Evolutionary conservation across 306 rosid species (phyloP), one percentile per base, ranked within the genome.

Genomic region (Arachis stenosperma): DNA sequence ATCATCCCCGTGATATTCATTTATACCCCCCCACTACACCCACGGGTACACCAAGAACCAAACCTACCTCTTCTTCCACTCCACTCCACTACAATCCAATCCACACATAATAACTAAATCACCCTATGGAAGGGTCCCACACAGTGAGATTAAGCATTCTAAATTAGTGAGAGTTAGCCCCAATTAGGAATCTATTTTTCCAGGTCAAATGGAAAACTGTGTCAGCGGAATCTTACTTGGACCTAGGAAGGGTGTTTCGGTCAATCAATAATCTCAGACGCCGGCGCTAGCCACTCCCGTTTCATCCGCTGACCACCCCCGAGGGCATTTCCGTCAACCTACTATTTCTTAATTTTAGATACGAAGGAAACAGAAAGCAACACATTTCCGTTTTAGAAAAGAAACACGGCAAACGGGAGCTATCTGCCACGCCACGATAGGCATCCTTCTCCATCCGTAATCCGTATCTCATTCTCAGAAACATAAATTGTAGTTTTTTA

Each of bases 301-400:
- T 11, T 5, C 54, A 11, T 44, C 27, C 41, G 54, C 75, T 80
- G 77, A 69, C 15, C 46, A 14, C 17, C 57, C 47, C 39, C 27
- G 57, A 57, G 81, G 88, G 73, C 65, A 77, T 68, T 86, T 81
- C 61, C 65, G 85, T 79, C 82, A 78, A 9, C 37, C 37, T 11
- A 63, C 6, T 29, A 39, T 27, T 30, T 57, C 61, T 61, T 2
- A 43, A 7, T 8, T 46, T 6, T 46, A 1, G 13, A 52, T 13
- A 53, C 39, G 3, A 59, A 61, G 2, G 1, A 61, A 47, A 22
- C 14, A 39, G 22, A 69, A 15, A 39, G 42, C 3, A 2, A 47
- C 12, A n/a, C 8, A 22, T 10, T 55, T 22, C 3, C 36, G 11
- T 8, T 55, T 27, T 8, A 8, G 27, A 55, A 52, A 22, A 9